Base-by-base conservation (phyloP, 352 stramenopile species). In the Plasmopara muralis region DNA sequence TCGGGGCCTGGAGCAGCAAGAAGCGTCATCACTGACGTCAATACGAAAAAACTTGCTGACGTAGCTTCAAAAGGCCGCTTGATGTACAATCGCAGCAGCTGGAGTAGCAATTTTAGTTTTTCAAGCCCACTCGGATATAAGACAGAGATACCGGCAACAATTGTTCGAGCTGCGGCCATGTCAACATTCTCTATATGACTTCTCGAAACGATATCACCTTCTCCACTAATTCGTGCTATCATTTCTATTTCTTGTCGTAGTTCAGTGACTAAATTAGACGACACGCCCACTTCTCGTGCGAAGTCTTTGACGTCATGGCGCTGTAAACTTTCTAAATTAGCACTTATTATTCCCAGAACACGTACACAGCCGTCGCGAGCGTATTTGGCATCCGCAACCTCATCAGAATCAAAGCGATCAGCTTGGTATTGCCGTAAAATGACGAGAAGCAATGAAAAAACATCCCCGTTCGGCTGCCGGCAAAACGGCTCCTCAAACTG, bases 401-500 rank as follows among this genome's bases (percentile, higher is more conserved):
- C 43, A 9, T 14, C 25, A 49, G 4, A 29, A 20, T 16, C 20
- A 42, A 45, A 30, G 20, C 16, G 61, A 35, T 50, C 38, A n/a
- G 16, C 12, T 37, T 64, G 58, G 25, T 80, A 78, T 43, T 45
- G 55, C 29, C 61, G 42, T n/a, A 93, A 62, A 45, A 91, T 74
- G 1, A 41, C 47, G 35, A 88, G 45, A 0, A 90, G 40, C 41
- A 82, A 48, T 4, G 55, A 47, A 45, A 94, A 70, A 16, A 83
- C 70, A 12, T 77, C 55, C 20, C 70, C 68, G 35, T 57, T 77
- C 6, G 83, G 83, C 39, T 94, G 83, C 0, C 80, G 67, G 31
- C 66, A 85, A 55, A 87, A 94, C 0, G 83, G 77, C 35, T 89
- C 77, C 55, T 94, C 81, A 57, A 94, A 92, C 9, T 58, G 58